Evolutionary conservation across 441 rosid species (phyloP), one percentile per base, ranked within the genome.

Genomic region (Geranium incanum): DNA sequence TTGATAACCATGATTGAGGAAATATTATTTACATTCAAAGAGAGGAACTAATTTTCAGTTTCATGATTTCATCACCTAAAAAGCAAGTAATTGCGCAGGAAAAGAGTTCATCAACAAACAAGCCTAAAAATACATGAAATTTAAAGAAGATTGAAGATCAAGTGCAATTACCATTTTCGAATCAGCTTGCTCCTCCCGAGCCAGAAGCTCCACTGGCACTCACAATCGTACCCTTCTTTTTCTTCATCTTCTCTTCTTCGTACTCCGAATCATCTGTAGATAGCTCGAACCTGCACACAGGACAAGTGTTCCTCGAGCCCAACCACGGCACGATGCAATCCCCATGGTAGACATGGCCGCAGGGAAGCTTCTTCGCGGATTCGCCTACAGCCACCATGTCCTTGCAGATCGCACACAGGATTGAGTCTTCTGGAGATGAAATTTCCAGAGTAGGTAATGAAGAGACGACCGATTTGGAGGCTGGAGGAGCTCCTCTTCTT

Each of bases 241-340:
- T 81, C 79, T 79, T 90, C 76, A 80, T 81, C 79, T 79, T 90
- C 75, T 81, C 86, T 76, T 84, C 82, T 77, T 88, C 96, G 23
- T 89, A 90, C 73, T 89, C 96, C 0, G 79, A 43, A 75, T 87
- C 95, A 84, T 87, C 95, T 2, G 95, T 89, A 6, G 83, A 79
- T 78, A 89, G 74, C 82, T 90, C 91, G 60, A 81, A 90, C 82
- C 93, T 75, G 74, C 96, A 90, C 66, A 90, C 85, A 5, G 96
- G 93, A 69, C 96, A 90, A 0, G 96, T 83, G 76, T 90, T 90
- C 73, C 93, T 86, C 71, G 91, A 78, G 19, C 80, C 87, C 74
- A 90, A 70, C 96, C 96, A 90, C 3, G 90, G 91, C 38, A 90
- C 78, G 13, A 90, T 88, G 80, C 93, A 90, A 1, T 81, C 83